Conservation (phyloP, 805 yeast genomes). For the Middelhovenomyces tepae region DNA sequence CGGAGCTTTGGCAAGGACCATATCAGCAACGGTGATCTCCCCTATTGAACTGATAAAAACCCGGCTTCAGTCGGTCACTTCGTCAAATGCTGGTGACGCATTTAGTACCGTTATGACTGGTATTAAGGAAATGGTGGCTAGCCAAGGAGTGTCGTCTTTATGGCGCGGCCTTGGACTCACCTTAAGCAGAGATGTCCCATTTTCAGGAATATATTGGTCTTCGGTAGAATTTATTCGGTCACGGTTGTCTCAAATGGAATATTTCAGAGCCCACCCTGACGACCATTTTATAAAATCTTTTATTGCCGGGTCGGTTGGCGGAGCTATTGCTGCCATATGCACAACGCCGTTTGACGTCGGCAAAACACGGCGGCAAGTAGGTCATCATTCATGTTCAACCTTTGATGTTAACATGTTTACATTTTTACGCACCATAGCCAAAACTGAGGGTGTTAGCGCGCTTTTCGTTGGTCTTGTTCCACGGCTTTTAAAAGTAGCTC, state of each 20-base stretch:
- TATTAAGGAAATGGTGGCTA: constrained; percentile 39
- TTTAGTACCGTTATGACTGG: constrained; percentile 37
- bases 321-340: constrained; percentile 71
- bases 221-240: constrained; percentile 54
- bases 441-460: constrained; percentile 70
- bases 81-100: constrained; percentile 18
- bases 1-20: constrained; percentile 72
- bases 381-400: constrained; percentile 28
- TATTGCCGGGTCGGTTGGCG: constrained; percentile 74
- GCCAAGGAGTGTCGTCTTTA: constrained; percentile 52
- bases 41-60: constrained; percentile 87
- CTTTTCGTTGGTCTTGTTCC: constrained; percentile 85
- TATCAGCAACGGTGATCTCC: constrained; percentile 78
- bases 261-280: constrained; percentile 13
- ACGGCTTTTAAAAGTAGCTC: constrained; percentile 83
- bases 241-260: constrained; percentile 15
- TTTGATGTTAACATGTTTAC: constrained; percentile 47
- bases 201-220: constrained; percentile 92
- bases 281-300: constrained; percentile 37
- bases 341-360: constrained; percentile 98
- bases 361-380: constrained; percentile 79
- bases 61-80: constrained; percentile 62
- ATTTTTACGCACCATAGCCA: constrained; percentile 53
- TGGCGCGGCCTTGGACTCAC: constrained; percentile 85
- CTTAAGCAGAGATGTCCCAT: constrained; percentile 95